Base-by-base conservation (phyloP, 2,329 filamentous ascomycete species). In the Ophioceras dolichostomum region DNA sequence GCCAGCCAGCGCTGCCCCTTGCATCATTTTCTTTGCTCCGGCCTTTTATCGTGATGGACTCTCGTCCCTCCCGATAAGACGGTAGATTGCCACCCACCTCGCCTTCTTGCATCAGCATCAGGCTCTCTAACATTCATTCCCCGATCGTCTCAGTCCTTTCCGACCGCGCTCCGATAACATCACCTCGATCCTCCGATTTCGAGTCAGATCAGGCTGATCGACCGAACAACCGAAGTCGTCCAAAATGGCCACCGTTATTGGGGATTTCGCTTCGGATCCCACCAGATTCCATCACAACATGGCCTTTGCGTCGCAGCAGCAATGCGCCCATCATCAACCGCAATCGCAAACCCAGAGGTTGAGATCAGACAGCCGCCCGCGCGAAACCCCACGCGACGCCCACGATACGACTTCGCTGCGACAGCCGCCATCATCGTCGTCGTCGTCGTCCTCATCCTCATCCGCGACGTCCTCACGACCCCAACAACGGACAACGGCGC, bases 181-280 rank as follows among this genome's bases (percentile, higher is more conserved):
- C 40, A 21, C 38, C 42, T 42, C 43, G 36, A 47, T 44, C 31
- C 16, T 20, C 20, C 32, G 6, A 21, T n/a, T n/a, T n/a, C n/a
- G n/a, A n/a, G n/a, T n/a, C n/a, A n/a, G n/a, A n/a, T n/a, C n/a
- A n/a, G n/a, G n/a, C n/a, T n/a, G n/a, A n/a, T n/a, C n/a, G n/a
- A n/a, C n/a, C n/a, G n/a, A n/a, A n/a, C n/a, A n/a, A n/a, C n/a
- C n/a, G n/a, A n/a, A n/a, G n/a, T n/a, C n/a, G 8, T 26, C 22
- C 22, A 12, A 26, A 62, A 79, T 79, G 75, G 75, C 73, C 53
- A 67, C 73, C 60, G 58, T 78, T 59, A 70, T 78, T 49, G 71
- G 72, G 58, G 84, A 89, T 66, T 78, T 78, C 64, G 76, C 78
- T 61, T 73, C 83, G 59, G 78, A 85, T 62, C 68, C 78, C 49